A percentile compares a stretch with the other conserved stretches of the same genome.
Conservation (phyloP, 2,329 filamentous ascomycete genomes). For the Amauroascus verrucosus region DNA sequence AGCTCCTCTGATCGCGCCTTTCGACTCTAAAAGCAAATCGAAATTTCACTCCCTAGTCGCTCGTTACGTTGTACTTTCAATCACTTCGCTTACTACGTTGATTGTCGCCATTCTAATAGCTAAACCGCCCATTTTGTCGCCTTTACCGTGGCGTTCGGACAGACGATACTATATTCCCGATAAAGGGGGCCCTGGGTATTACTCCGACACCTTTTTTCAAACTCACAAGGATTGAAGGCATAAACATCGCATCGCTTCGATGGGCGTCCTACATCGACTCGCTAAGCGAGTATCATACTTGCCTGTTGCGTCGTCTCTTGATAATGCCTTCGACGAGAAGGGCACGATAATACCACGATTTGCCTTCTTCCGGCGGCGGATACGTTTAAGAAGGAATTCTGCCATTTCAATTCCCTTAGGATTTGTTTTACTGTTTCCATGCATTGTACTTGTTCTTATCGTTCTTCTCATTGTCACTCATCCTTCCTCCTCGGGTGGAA, state of each 20-base stretch:
- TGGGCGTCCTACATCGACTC: slow-evolving; percentile 46
- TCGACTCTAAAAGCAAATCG: neutral
- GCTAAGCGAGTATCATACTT: slow-evolving; percentile 42
- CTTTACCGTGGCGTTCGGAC: neutral
- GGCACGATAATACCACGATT: slow-evolving; percentile 42
- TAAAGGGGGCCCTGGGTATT: slow-evolving; percentile 3
- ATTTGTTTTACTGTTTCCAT: slow-evolving; percentile 83
- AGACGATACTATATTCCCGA: neutral
- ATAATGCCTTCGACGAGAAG: slow-evolving; percentile 39
- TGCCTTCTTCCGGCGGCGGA: slow-evolving; percentile 73
- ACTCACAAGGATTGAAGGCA: neutral
- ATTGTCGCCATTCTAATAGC: neutral
- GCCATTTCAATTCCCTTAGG: slow-evolving; percentile 86
- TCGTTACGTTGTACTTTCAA: slow-evolving; percentile 5
- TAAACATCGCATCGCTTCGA: slow-evolving; percentile 26
- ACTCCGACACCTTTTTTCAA: neutral
- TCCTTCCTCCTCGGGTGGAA: slow-evolving; percentile 68
- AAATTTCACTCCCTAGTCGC: slow-evolving; percentile 2
- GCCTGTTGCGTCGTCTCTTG: slow-evolving; percentile 36
- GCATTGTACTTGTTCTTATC: slow-evolving; percentile 83
- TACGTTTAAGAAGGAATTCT: slow-evolving; percentile 84
- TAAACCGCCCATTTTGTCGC: neutral
- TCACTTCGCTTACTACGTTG: neutral
- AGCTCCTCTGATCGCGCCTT: neutral
- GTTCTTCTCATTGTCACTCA: slow-evolving; percentile 81